Conservation (phyloP, 768 basidiomycete genomes). For the Termitomyces sp. region DNA sequence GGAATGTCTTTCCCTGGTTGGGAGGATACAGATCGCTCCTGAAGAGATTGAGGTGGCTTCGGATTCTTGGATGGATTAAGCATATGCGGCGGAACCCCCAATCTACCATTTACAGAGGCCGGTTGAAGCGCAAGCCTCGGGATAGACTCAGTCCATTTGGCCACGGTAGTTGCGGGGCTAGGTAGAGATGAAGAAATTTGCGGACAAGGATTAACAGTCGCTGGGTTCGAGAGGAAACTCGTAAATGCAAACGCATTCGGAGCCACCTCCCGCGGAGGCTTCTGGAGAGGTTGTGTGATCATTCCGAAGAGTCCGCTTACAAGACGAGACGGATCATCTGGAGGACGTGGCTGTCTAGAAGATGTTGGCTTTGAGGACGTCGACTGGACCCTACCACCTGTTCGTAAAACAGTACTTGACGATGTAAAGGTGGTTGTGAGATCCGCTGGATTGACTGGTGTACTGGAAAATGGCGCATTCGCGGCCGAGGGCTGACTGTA, state of each 20-base stretch:
- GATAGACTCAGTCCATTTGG: not conserved
- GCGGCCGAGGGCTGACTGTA: not conserved
- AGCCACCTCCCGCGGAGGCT: not conserved
- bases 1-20: not conserved
- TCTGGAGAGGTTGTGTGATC: not conserved
- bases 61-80: not conserved
- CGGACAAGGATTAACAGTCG: not conserved
- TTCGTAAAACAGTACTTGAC: constrained; percentile 5
- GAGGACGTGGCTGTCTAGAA: not conserved
- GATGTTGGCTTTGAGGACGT: not conserved
- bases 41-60: not conserved
- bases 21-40: not conserved
- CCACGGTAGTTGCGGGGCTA: not conserved
- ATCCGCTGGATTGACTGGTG: constrained; percentile 2
- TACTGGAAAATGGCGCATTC: constrained; percentile 7
- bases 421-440: not conserved
- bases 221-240: not conserved
- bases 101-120: not conserved
- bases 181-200: not conserved
- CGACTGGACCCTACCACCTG: not conserved
- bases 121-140: not conserved
- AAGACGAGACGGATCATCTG: not conserved
- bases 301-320: not conserved
- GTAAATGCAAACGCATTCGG: not conserved
- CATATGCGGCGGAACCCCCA: too few relatives aligned